These are phyloP conservation scores for Magnusiomyces suaveolens DNA, from an alignment of 1,139 yeast species.

Conservation along the genomic window DNA sequence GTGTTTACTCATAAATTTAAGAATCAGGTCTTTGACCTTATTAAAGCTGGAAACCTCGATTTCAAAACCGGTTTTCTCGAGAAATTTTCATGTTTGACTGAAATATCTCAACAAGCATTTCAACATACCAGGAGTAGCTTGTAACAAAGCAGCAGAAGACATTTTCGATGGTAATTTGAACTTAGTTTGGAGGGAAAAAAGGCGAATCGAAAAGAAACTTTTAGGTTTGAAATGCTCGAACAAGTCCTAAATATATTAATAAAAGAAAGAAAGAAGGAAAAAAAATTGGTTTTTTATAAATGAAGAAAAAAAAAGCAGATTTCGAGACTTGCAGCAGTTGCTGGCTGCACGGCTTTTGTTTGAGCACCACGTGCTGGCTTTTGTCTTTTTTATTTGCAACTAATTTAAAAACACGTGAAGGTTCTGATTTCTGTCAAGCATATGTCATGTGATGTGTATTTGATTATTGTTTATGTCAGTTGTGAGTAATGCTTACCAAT, in stretches of 20 bases:
- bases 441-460: too few relatives aligned
- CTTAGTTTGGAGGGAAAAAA: too few relatives aligned
- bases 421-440: not conserved
- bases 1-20: too few relatives aligned
- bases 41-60: not conserved
- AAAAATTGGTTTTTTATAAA: not conserved
- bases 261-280: not conserved
- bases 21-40: not conserved
- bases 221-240: too few relatives aligned
- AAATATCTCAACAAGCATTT: not conserved
- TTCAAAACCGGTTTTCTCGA: too few relatives aligned
- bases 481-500: too few relatives aligned
- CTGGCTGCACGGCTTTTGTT: too few relatives aligned
- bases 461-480: too few relatives aligned
- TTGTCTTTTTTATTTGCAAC: not conserved
- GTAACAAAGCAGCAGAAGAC: slow-evolving; percentile 57
- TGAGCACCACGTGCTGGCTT: not conserved
- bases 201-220: too few relatives aligned
- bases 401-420: not conserved
- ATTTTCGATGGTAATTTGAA: slow-evolving; percentile 23
- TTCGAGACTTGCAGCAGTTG: not conserved
- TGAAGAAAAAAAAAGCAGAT: not conserved
- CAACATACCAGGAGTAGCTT: slow-evolving; percentile 47
- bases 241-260: not conserved
- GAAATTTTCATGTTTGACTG: too few relatives aligned